Evolutionary conservation across 2,329 filamentous ascomycete species (phyloP), one percentile per base, ranked within the genome.

Genomic region (Aspergillus glaucus): DNA sequence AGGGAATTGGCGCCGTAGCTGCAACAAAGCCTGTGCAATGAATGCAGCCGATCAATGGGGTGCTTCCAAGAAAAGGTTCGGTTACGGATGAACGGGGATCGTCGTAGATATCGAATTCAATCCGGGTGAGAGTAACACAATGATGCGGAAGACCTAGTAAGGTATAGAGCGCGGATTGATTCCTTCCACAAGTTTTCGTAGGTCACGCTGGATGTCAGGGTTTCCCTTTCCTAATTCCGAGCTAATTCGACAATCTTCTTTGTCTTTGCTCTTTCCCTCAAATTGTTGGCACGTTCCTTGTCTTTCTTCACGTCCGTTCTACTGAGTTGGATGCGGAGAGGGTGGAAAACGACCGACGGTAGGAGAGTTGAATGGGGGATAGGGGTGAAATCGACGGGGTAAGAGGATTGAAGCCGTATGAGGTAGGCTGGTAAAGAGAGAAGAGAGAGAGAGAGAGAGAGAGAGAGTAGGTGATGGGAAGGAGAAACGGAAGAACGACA

Each of bases 401-500:
- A 41, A 44, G 53, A 57, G 59, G 55, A 40, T 12, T 43, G 36
- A 44, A 43, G 40, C 26, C 34, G 26, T 30, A 43, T 36, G 41
- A 22, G 39, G 44, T 39, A 43, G 36, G 46, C 15, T 17, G 46
- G 44, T 42, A 30, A 47, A 36, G 44, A 50, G 48, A 42, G 42
- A 46, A 48, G 53, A 52, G 49, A 49, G 52, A 51, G 48, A 32
- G 49, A 45, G 48, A 32, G 49, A 45, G 51, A 59, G 15, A 15
- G 15, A 15, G 50, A 43, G 45, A 52, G 39, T 50, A 48, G 48
- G 43, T 39, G 44, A 50, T 50, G 47, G 57, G 59, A 58, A 50
- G 55, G 59, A 55, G 59, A 55, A 57, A 56, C 57, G 52, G 51
- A 56, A 54, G 56, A 56, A 55, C 52, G 56, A 54, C 37, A 22